phyloP scores from a whole-genome alignment of 257 asterid species.

The Fraxinus excelsior region DNA sequence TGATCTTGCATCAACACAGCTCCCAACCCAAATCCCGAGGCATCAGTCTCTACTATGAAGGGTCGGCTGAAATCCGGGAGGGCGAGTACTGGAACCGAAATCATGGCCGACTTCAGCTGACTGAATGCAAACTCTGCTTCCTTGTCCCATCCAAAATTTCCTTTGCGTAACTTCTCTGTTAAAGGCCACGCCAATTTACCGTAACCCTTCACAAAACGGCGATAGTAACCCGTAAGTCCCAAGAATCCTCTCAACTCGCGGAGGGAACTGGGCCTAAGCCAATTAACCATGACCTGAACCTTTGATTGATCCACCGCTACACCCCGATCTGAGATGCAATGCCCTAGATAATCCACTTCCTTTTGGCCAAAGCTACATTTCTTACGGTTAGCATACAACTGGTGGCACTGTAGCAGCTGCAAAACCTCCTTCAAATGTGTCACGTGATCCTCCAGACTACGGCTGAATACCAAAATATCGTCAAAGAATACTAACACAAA shows the following conservation, averaged over 20 bases:
- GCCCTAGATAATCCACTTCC: too few species aligned
- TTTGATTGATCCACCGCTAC: too few species aligned
- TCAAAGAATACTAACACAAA: too few species aligned
- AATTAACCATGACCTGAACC: too few species aligned
- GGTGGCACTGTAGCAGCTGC: fast-evolving
- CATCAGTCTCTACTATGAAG: neutral
- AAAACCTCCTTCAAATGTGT: too few species aligned
- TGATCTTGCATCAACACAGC: neutral
- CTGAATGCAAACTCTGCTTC: neutral
- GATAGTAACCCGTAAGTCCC: neutral
- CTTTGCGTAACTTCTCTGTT: neutral
- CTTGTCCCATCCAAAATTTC: neutral
- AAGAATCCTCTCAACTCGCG: neutral
- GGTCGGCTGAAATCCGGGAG: neutral
- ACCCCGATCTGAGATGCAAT: fast-evolving
- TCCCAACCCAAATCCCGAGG: neutral
- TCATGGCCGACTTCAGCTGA: neutral
- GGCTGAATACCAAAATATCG: too few species aligned
- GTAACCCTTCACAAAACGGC: neutral
- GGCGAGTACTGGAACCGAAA: neutral
- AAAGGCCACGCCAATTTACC: neutral
- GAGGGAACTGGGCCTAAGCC: neutral
- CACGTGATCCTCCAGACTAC: too few species aligned
- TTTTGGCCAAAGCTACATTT: too few species aligned
- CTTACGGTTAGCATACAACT: too few species aligned